Evolutionary conservation across 805 yeast species (phyloP).

Genomic region (Torulaspora quercuum): DNA sequence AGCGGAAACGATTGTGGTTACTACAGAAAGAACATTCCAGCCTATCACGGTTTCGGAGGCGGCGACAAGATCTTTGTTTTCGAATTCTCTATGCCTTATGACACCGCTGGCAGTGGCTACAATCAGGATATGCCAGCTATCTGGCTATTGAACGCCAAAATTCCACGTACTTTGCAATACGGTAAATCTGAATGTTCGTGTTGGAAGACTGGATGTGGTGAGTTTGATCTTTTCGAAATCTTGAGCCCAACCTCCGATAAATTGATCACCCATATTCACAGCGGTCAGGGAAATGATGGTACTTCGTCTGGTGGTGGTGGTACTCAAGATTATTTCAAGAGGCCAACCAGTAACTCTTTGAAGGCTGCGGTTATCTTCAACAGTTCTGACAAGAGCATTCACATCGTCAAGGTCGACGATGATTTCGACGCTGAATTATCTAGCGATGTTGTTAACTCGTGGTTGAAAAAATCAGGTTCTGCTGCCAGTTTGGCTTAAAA

Average conservation of each 20-base stretch:
- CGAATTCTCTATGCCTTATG: conserved; percentile 91
- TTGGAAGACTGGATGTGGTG: conserved; percentile 98
- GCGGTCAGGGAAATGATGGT: conserved; percentile 58
- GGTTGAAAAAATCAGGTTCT: conserved; percentile 56
- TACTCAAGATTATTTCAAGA: conserved; percentile 75
- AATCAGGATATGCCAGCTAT: conserved; percentile 97
- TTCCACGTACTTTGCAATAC: conserved; percentile 95
- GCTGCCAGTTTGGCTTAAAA: conserved; percentile 34
- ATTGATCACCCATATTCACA: conserved; percentile 78
- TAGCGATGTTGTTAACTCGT: conserved; percentile 52
- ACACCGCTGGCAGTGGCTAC: conserved; percentile 41
- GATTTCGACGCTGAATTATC: conserved; percentile 54
- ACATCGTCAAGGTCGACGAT: conserved; percentile 59
- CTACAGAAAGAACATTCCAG: conserved; percentile 82
- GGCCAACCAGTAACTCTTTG: conserved; percentile 75
- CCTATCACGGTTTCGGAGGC: conserved; percentile 93
- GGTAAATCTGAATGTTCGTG: conserved; percentile 85
- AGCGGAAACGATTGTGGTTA: conserved; percentile 67
- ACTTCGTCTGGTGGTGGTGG: conserved; percentile 76
- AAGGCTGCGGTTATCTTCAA: conserved; percentile 89
- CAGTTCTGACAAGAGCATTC: conserved; percentile 44
- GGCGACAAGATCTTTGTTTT: conserved; percentile 79
- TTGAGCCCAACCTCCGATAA: conserved; percentile 70
- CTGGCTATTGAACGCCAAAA: conserved; percentile 92
- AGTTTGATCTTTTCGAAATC: conserved; percentile 90